Base-by-base conservation (phyloP, 768 basidiomycete species). In the Phanerodontia chrysosporium region DNA sequence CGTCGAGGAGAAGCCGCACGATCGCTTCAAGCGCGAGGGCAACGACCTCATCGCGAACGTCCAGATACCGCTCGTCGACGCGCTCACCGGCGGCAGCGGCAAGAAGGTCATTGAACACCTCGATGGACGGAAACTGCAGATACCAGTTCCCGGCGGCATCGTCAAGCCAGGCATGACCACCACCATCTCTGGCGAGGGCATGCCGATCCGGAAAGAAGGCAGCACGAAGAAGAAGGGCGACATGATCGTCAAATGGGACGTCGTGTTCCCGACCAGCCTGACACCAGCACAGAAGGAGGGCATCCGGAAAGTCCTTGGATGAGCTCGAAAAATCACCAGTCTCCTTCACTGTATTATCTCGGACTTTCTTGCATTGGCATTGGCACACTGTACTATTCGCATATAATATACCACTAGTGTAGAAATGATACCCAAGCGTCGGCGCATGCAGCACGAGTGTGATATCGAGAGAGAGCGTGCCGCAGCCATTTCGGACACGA, bases 1-100 rank as follows among this genome's bases (percentile, higher is more conserved):
- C 49, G 84, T 97, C n/a, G 95, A 97, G 72, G 94, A 98, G 74
- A 98, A 96, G 74, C 86, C 88, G 9, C 92, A 98, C 72, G 72
- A 80, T 0, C 71, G 78, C 18, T 97, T 92, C 73, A 80, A 76
- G 59, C 81, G 95, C 24, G 86, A 90, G 8, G 92, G 89, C 30
- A 90, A 96, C 74, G 86, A 97, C 70, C 81, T 98, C 48, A 68
- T 81, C 45, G 80, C 80, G 58, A 77, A 70, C 21, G 57, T 89
- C 44, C 76, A 80, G 62, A 75, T 98, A 55, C 80, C 92, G 13
- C 82, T 98, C 0, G 84, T 93, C 24, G 92, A 97, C 30, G 95
- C 95, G 1, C 75, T 98, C 22, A 73, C 86, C 0, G 89, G 89
- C 22, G 70, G 76, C 13, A 66, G 76, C 32, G 76, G 78, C 59